Base-by-base conservation (phyloP, 1,284 basidiomycete genomes). In the Ganoderma lingzhi region DNA sequence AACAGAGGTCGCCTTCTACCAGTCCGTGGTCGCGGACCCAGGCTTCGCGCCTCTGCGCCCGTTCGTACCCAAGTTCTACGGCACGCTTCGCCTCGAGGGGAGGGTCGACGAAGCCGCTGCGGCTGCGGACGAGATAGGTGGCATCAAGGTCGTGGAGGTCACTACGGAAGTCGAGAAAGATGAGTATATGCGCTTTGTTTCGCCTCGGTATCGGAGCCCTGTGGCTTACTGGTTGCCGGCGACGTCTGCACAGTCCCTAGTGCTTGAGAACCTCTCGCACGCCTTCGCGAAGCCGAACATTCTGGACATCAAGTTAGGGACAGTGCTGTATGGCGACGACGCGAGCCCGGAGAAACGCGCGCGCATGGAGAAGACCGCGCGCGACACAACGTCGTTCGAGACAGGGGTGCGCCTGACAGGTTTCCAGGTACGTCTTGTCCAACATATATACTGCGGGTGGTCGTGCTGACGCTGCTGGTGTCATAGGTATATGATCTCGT, bases 251-350 rank as follows among this genome's bases (percentile, higher is more conserved):
- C 88, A 96, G 82, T 90, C 87, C 70, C 83, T 98, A 68, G 95
- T 98, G 32, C 81, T 99, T 6, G 93, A 97, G 81, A 98, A 99
- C 78, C 83, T 97, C 8, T 83, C 92, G 0, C 81, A 90, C 73
- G 78, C 86, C 0, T 98, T 96, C 82, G 76, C 80, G 35, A 91
- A 90, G 78, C 96, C 97, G 2, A 96, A 93, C 76, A 90, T 98
- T 64, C 84, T 98, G 32, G 97, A 99, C 78, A 85, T 96, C 80
- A 99, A 98, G 80, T 91, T 99, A 28, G 97, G 97, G 0, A 96
- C 93, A 0, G 85, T 93, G 9, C 86, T 98, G 4, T 93, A 94
- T 76, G 93, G 94, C 67, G 85, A 90, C 37, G 82, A 82, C 28
- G 92, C 95, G 2, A 82, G 86, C 0, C 86, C 87, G 1, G 95